Evolutionary conservation across 2,329 filamentous ascomycete species (phyloP), one percentile per base, ranked within the genome.

Genomic region (Alternaria consortialis): DNA sequence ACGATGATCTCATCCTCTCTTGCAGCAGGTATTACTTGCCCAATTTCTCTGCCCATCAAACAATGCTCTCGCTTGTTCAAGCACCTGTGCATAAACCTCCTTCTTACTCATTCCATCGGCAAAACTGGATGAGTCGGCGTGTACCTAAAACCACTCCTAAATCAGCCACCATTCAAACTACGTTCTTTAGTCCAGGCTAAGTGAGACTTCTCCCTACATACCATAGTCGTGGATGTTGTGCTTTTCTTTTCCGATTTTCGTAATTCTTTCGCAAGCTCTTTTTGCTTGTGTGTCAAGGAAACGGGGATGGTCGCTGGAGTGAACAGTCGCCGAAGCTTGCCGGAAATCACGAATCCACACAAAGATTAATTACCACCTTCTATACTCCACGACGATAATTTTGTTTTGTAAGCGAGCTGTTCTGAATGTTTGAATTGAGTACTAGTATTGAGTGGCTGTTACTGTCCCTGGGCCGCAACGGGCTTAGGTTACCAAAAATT

Each of bases 61-160:
- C 1, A 95, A 81, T 1, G 88, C 87, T 63, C 86, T 84, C 0
- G 90, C 88, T 74, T 93, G 89, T 53, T 90, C 83, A 12, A 93
- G 80, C 2, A 94, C 87, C 71, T 94, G 91, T 64, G 86, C 84
- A 67, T 94, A 94, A 25, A 90, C 91, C 63, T 91, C 87, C 59
- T 87, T 83, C 78, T 94, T 94, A 54, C 84, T 87, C 62, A 92
- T 78, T 66, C 87, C 88, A 13, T 84, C 74, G 50, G 82, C 84
- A 78, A 94, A 94, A 71, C 87, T 92, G 53, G 91, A 91, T 3
- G 91, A 87, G 74, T 94, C 91, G 53, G 92, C 91, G 80, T 94
- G 92, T 59, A 92, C 90, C 90, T 70, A 23, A 39, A 7, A 5
- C 27, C 31, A 27, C 29, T 23, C 46, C 36, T 6, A 23, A 42